phyloP scores from a whole-genome alignment of 2,329 filamentous ascomycete species.

The Celoporthe dispersa region DNA sequence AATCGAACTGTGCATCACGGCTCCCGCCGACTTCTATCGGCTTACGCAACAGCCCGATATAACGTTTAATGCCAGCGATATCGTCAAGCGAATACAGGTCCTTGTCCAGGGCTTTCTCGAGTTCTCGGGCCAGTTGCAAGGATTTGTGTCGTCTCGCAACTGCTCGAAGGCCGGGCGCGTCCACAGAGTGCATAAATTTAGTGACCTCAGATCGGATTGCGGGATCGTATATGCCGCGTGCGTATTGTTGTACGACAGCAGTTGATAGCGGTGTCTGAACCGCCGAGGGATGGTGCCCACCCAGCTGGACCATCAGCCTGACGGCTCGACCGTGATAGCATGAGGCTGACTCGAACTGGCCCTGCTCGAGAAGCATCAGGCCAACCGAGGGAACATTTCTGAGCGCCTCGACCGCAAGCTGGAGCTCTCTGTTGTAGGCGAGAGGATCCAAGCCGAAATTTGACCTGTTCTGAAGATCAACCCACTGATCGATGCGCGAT shows the following conservation, averaged over 20 bases:
- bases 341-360: slow-evolving; percentile 53
- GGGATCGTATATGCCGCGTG: slow-evolving; percentile 55
- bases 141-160: slow-evolving; percentile 57
- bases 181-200: slow-evolving; percentile 37
- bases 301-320: slow-evolving; percentile 45
- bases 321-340: slow-evolving; percentile 54
- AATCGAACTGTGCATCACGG: slow-evolving; percentile 35
- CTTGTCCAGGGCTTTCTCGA: slow-evolving; percentile 57
- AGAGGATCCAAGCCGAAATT: slow-evolving; percentile 52
- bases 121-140: slow-evolving; percentile 59
- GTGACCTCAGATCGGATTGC: slow-evolving; percentile 50
- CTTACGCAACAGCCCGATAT: slow-evolving; percentile 54
- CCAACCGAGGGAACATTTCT: slow-evolving; percentile 58
- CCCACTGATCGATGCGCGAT: slow-evolving; percentile 51
- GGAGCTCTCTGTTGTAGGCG: slow-evolving; percentile 57
- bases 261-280: slow-evolving; percentile 33
- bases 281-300: slow-evolving; percentile 34
- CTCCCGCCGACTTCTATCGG: slow-evolving; percentile 37
- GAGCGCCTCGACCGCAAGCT: slow-evolving; percentile 51
- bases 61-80: slow-evolving; percentile 47
- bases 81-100: slow-evolving; percentile 48
- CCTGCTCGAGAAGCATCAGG: slow-evolving; percentile 57
- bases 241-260: slow-evolving; percentile 50
- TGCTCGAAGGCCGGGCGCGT: slow-evolving; percentile 42
- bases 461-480: slow-evolving; percentile 44